Base-by-base conservation (phyloP, 179 eudicot genomes). In the Spinacia oleracea region DNA sequence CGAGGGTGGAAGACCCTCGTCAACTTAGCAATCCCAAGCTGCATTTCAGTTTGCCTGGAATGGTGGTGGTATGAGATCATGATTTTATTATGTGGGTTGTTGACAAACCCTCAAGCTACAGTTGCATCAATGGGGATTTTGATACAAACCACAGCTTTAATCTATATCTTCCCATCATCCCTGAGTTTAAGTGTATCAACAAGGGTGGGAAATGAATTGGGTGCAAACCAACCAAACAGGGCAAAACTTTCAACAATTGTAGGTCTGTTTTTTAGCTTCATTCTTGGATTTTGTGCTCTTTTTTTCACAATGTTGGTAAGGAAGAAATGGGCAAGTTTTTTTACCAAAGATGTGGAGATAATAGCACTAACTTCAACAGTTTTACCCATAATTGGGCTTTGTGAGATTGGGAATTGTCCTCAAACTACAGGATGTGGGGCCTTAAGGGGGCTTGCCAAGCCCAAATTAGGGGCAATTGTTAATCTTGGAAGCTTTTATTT, bases 41-140 rank as follows among this genome's bases (percentile, higher is more conserved):
- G 98, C 77, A 71, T 93, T 70, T 93, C 97, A 0, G 98, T 93
- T 0, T 93, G 98, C 62, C 85, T 93, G 35, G 98, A 93, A 76
- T 93, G 98, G 98, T 93, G 98, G 98, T 93, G 98, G 98, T 93
- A 93, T 65, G 98, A 93, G 70, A 90, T 93, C 87, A 93, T 93
- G 93, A 93, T 90, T 75, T 73, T 93, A 71, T 82, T 93, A 5
- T 90, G 97, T 68, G 97, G 97, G 78, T 69, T 91, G 27, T 78
- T 93, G 3, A 5, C 83, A 4, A 92, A 90, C 79, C 98, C 98
- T 3, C 79, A 77, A 83, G 83, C 88, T 1, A 90, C 94, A 1
- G 94, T 93, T 27, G 90, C 98, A 29, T 93, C 98, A 18, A 92
- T 93, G 93, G 98, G 98, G 2, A 87, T 93, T 74, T 78, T 93